A percentile compares a stretch with the other conserved stretches of the same genome.
Conservation (phyloP, 2,329 filamentous ascomycete species). For the Monosporascus sp. region DNA sequence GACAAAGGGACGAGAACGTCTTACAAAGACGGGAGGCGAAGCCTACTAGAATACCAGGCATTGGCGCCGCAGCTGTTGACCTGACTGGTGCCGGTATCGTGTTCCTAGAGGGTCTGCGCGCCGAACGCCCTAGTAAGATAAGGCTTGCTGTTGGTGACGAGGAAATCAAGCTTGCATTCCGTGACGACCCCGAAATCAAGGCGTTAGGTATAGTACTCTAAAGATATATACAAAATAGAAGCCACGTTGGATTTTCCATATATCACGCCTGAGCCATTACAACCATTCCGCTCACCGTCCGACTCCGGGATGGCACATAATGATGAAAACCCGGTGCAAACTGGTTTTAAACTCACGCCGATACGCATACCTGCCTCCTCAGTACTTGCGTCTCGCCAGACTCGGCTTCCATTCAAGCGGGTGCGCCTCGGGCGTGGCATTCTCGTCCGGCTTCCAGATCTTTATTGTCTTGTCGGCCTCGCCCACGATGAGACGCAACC, state of each 20-base stretch:
- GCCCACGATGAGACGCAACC: slow-evolving; percentile 82
- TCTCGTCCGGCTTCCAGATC: slow-evolving; percentile 92
- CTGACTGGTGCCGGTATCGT: slow-evolving; percentile 84
- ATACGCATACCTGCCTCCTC: slow-evolving; percentile 15
- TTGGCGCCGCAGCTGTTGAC: slow-evolving; percentile 72
- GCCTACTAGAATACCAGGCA: slow-evolving; percentile 19
- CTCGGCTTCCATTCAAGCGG: slow-evolving; percentile 89
- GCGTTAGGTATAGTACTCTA: slow-evolving; percentile 60
- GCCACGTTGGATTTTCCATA: neutral
- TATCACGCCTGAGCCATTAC: too few relatives aligned
- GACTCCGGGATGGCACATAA: too few relatives aligned
- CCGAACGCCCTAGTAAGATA: slow-evolving; percentile 83
- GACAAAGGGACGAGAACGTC: slow-evolving; percentile 1
- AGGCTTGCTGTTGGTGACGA: slow-evolving; percentile 83
- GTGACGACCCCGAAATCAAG: slow-evolving; percentile 82
- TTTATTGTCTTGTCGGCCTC: slow-evolving; percentile 99
- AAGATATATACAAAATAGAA: slow-evolving; percentile 3
- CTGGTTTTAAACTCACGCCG: neutral
- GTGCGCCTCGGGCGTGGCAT: slow-evolving; percentile 85
- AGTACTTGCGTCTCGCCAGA: slow-evolving; percentile 71
- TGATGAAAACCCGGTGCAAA: too few relatives aligned
- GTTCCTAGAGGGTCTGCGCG: slow-evolving; percentile 72
- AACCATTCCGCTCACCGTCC: too few relatives aligned
- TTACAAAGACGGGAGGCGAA: slow-evolving; percentile 19
- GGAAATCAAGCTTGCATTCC: slow-evolving; percentile 81